These are phyloP conservation scores for Fusarium sp. DNA, from an alignment of 2,329 filamentous ascomycete genomes.

Conservation along the genomic window DNA sequence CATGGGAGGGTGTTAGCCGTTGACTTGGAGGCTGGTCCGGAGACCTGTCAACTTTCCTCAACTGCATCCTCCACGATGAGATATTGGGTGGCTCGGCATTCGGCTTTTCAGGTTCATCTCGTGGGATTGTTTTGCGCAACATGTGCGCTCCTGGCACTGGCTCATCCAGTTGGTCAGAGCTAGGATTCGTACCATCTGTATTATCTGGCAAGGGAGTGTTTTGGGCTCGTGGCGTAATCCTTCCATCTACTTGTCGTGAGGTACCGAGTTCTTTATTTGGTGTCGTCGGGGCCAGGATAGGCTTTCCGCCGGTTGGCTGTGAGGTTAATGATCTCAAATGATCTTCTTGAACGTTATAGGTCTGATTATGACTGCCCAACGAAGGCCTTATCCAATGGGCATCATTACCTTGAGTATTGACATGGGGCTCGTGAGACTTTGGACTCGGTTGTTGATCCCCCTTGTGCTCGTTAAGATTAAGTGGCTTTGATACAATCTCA, in stretches of 20 bases:
- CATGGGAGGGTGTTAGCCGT: slow-evolving; percentile 25
- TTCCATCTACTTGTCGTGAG: slow-evolving; percentile 1
- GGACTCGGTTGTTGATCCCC: slow-evolving; percentile 34
- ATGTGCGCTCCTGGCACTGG: slow-evolving; percentile 2
- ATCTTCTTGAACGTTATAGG: slow-evolving; percentile 1
- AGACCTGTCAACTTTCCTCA: slow-evolving; percentile 42
- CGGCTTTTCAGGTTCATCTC: slow-evolving; percentile 2
- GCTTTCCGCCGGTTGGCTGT: neutral
- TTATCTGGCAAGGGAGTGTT: neutral
- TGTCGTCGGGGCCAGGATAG: neutral
- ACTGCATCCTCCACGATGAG: slow-evolving; percentile 42
- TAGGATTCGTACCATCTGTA: neutral
- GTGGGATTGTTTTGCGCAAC: slow-evolving; percentile 17
- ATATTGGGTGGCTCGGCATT: slow-evolving; percentile 20
- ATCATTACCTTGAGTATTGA: slow-evolving; percentile 34
- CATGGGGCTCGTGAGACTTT: slow-evolving; percentile 33
- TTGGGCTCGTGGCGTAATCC: slow-evolving; percentile 2
- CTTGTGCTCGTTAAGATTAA: slow-evolving; percentile 21
- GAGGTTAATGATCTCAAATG: neutral
- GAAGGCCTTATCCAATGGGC: slow-evolving; percentile 21
- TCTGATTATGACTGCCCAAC: slow-evolving; percentile 23
- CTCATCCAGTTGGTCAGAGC: slow-evolving; percentile 5
- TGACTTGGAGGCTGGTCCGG: slow-evolving; percentile 27
- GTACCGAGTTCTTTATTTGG: neutral
- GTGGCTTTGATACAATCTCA: slow-evolving; percentile 12